Base-by-base conservation (phyloP, 331 rosid species). In the Stylosanthes scabra region DNA sequence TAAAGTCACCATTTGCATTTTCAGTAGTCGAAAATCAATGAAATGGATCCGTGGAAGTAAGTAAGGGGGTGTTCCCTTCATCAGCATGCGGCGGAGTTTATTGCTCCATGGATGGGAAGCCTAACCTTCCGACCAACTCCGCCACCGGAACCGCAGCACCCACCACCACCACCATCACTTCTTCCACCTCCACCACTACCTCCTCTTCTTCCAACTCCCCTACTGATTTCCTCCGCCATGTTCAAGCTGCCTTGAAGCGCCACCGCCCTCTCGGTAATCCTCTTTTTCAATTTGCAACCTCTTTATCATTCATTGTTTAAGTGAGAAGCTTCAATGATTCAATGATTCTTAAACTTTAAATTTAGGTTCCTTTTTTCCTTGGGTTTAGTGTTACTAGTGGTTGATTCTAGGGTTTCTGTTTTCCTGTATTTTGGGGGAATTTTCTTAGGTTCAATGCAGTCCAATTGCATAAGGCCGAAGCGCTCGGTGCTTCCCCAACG, bases 241-340 rank as follows among this genome's bases (percentile, higher is more conserved):
- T 93, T 65, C 94, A 88, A 70, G 96, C 97, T 63, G 98, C 96
- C 74, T 76, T 91, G 81, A 93, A 93, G 85, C 97, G 98, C 29
- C 94, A 91, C 66, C 98, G 96, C 14, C 92, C 96, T 47, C 80
- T 89, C n/a, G 97, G 98, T 92, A 83, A 49, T 61, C 20, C 28
- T 46, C 27, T 29, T 9, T 6, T 3, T 16, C 11, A 9, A 8
- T 0, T 6, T 1, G 3, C 10, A 3, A 11, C 8, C 56, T 11
- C 20, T 51, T 51, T 14, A 5, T n/a, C 16, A 4, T 49, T 12
- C 54, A 14, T 51, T 15, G 1, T 54, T 54, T 8, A 54, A 51
- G n/a, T 9, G 27, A 51, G 34, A 5, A 55, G 31, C 29, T 56
- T 56, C 52, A 1, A 11, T 10, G n/a, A 49, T 56, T 56, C 52